Percentiles rank a stretch among this genome's conserved stretches.
Conservation (phyloP, 345 rosid genomes). For the Boechera retrofracta region DNA sequence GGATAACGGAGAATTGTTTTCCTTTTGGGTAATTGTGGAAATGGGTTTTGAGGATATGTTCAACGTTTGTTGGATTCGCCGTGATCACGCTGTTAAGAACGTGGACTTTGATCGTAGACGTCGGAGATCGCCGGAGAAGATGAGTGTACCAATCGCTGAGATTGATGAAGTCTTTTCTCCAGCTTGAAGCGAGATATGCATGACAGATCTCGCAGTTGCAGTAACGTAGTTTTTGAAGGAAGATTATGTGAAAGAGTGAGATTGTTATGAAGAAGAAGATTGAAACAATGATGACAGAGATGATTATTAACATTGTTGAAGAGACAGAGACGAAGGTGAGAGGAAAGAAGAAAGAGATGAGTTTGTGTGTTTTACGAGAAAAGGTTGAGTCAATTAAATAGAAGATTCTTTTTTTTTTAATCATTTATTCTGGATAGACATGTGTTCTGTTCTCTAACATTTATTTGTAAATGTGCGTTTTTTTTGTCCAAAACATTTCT, state of each 20-base stretch:
- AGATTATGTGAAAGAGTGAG: constrained; percentile 31
- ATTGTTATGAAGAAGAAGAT: constrained; percentile 26
- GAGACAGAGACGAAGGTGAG: constrained; percentile 12
- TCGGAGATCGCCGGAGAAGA: constrained; percentile 61
- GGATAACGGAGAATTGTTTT: constrained; percentile 69
- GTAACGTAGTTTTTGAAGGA: constrained; percentile 50
- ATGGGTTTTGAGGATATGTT: constrained; percentile 70
- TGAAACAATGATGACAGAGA: constrained; percentile 25
- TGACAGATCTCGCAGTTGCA: constrained; percentile 75
- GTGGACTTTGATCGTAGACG: constrained; percentile 70
- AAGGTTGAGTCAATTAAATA: constrained; percentile 32
- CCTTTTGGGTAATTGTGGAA: constrained; percentile 82
- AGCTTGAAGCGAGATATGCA: constrained; percentile 59
- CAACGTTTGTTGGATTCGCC: constrained; percentile 70
- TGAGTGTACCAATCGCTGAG: constrained; percentile 83
- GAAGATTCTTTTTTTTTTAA: constrained; percentile 13
- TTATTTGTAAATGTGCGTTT: neutral
- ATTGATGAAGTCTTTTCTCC: constrained; percentile 62
- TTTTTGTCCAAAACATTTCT: neutral
- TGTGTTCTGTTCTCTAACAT: constrained; percentile 16
- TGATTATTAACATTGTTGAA: constrained; percentile 30
- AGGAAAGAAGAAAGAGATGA: constrained; percentile 21
- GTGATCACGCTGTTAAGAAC: constrained; percentile 71
- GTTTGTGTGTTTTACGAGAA: constrained; percentile 24
- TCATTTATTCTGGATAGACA: constrained; percentile 31